phyloP scores from a whole-genome alignment of 768 basidiomycete genomes.

The Tricholomella constricta region DNA sequence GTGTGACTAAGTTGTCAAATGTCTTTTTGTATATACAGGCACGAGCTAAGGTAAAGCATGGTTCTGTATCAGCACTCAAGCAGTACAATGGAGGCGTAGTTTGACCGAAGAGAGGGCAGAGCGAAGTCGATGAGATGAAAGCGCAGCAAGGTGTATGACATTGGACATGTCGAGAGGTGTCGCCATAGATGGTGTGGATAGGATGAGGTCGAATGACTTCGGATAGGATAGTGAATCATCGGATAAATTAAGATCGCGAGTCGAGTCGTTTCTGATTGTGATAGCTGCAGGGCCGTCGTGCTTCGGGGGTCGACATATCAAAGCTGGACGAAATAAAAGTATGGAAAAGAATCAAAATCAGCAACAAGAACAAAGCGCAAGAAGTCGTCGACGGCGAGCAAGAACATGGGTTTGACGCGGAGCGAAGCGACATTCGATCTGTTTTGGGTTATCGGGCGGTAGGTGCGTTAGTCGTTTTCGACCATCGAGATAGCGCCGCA shows the following conservation, averaged over 20 bases:
- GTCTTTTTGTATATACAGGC: conserved; percentile 18
- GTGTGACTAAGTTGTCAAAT: conserved; percentile 7
- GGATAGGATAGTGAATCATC: conserved; percentile 5
- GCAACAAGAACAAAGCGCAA: conserved; percentile 16
- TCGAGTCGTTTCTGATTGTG: neutral
- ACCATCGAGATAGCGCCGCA: conserved; percentile 91
- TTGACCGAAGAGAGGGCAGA: conserved; percentile 8
- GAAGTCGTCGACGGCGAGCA: conserved; percentile 8
- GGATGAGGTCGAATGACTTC: conserved; percentile 21
- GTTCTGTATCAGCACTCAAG: conserved; percentile 8
- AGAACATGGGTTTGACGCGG: neutral
- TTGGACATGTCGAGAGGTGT: conserved; percentile 16
- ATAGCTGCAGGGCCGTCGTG: neutral
- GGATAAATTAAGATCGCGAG: conserved; percentile 16
- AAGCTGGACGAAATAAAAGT: neutral
- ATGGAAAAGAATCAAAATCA: conserved; percentile 21
- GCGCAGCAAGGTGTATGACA: neutral
- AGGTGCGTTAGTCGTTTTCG: conserved; percentile 59
- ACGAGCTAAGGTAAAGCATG: conserved; percentile 11
- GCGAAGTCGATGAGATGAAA: neutral
- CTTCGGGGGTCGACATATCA: neutral
- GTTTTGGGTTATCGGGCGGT: neutral
- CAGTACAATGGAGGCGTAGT: conserved; percentile 10
- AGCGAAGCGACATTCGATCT: neutral
- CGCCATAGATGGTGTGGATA: conserved; percentile 23